Percentiles rank a stretch among this genome's conserved stretches.
Evolutionary conservation across 2,329 filamentous ascomycete genomes (phyloP).

Genomic region (Akanthomyces dipterigenus): DNA sequence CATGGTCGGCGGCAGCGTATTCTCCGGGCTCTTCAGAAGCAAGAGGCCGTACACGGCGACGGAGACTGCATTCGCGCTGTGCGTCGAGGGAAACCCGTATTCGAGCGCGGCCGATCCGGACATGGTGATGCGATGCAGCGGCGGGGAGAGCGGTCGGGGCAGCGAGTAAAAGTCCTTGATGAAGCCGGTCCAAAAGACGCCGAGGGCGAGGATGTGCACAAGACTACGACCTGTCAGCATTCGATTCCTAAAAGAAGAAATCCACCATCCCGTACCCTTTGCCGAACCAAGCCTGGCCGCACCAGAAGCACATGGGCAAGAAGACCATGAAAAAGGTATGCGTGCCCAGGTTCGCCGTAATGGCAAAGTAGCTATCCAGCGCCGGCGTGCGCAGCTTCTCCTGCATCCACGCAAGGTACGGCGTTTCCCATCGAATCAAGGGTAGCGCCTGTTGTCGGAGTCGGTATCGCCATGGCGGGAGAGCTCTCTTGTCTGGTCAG

Average conservation of each 20-base stretch:
- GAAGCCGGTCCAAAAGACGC: slow-evolving; percentile 85
- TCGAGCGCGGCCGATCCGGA: slow-evolving; percentile 91
- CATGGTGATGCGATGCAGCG: slow-evolving; percentile 92
- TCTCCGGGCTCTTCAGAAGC: slow-evolving; percentile 59
- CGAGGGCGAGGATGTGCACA: slow-evolving; percentile 69
- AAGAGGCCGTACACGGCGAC: slow-evolving; percentile 81
- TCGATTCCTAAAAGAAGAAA: not conserved
- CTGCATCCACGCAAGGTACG: slow-evolving; percentile 85
- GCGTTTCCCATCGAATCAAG: slow-evolving; percentile 89
- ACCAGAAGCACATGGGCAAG: slow-evolving; percentile 94
- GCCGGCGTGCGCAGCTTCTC: slow-evolving; percentile 70
- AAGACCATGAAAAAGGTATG: slow-evolving; percentile 99
- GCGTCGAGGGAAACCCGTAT: slow-evolving; percentile 95
- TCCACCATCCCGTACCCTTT: slow-evolving; percentile 63
- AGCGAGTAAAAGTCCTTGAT: slow-evolving; percentile 91
- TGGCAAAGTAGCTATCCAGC: slow-evolving; percentile 93
- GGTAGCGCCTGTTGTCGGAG: slow-evolving; percentile 78
- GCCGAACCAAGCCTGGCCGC: slow-evolving; percentile 75
- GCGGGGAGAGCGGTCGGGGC: slow-evolving; percentile 84
- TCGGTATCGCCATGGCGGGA: slow-evolving; percentile 83
- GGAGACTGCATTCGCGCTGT: slow-evolving; percentile 94
- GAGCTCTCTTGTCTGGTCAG: slow-evolving; percentile 64
- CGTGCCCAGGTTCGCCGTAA: slow-evolving; percentile 91
- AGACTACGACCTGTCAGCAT: slow-evolving; percentile 34
- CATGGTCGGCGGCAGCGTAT: slow-evolving; percentile 50